phyloP scores from a whole-genome alignment of 2,329 filamentous ascomycete species.

The Penicillium sp. region DNA sequence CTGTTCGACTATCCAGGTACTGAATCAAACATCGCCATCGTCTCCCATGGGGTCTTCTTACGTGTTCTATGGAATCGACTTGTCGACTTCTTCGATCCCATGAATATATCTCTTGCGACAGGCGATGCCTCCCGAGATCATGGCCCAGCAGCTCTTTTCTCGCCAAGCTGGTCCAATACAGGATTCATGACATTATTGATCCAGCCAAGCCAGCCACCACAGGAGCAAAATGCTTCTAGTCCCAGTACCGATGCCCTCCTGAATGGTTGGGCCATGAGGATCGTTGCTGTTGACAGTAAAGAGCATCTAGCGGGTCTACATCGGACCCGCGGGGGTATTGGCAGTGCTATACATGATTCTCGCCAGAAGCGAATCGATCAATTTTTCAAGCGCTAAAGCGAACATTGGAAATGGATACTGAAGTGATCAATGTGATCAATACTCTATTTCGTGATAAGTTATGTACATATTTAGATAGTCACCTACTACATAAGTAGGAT shows the following conservation, averaged over 20 bases:
- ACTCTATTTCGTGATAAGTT: neutral
- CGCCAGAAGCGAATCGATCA: constrained; percentile 72
- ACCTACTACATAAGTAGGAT: neutral
- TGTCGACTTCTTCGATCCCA: constrained; percentile 53
- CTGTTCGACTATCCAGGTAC: constrained; percentile 35
- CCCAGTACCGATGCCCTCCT: neutral
- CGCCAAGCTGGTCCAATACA: constrained; percentile 65
- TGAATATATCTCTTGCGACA: constrained; percentile 43
- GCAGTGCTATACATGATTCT: constrained; percentile 72
- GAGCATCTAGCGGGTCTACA: constrained; percentile 72
- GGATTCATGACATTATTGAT: constrained; percentile 58
- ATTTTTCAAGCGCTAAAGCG: constrained; percentile 59
- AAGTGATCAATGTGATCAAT: neutral
- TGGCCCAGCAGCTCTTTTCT: constrained; percentile 47
- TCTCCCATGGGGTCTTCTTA: constrained; percentile 82
- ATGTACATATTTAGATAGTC: neutral
- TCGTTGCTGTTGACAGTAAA: constrained; percentile 66
- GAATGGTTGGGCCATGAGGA: constrained; percentile 48
- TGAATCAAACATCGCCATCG: constrained; percentile 60
- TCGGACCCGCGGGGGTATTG: constrained; percentile 78
- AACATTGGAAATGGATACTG: neutral
- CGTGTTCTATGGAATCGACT: constrained; percentile 66
- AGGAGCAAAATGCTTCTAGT: neutral
- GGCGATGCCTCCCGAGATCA: constrained; percentile 15
- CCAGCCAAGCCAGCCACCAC: neutral